Base-by-base conservation (phyloP, 108 stramenopile species). In the Pseudonitzschia pungens region DNA sequence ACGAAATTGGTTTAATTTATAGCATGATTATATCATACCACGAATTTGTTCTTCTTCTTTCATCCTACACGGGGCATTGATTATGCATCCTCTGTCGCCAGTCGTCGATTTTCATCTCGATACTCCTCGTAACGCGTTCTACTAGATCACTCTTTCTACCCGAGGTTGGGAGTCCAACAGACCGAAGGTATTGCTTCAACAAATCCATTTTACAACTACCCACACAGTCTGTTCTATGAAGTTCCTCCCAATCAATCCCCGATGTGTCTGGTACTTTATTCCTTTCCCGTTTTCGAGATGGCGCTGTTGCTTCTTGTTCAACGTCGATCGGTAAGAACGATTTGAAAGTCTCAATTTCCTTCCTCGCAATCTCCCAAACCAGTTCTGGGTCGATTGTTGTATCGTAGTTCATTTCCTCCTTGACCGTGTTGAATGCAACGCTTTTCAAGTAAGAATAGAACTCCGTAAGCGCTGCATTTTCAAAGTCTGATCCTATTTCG, bases 391-490 rank as follows among this genome's bases (percentile, higher is more conserved):
- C 78, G 16, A 36, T 66, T 32, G 57, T 41, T 21, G 83, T 81
- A 21, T 82, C 83, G 36, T 77, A 78, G 1, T 84, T 78, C 21
- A 68, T 44, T 65, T 67, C 69, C 58, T 69, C 69, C 29, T 74
- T 73, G 2, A 65, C 42, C n/a, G 72, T 69, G 55, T 83, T 86
- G 40, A 87, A 74, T 36, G 86, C 84, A 14, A 87, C 78, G 14
- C 75, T 77, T 75, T 92, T 89, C 0, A 93, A 59, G 65, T 88
- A 91, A 28, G 82, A 80, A 58, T 80, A 90, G 65, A 90, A 91
- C 58, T 85, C 65, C 18, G 62, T 77, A 1, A 93, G 74, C n/a
- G 67, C 81, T 14, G 87, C 88, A 75, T 93, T 93, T 56, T 89
- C 74, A 69, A 91, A 86, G 45, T 82, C 68, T 54, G 78, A 80